Conservation (phyloP, 176 grass and related monocot species). For the Saccharum officinarum region DNA sequence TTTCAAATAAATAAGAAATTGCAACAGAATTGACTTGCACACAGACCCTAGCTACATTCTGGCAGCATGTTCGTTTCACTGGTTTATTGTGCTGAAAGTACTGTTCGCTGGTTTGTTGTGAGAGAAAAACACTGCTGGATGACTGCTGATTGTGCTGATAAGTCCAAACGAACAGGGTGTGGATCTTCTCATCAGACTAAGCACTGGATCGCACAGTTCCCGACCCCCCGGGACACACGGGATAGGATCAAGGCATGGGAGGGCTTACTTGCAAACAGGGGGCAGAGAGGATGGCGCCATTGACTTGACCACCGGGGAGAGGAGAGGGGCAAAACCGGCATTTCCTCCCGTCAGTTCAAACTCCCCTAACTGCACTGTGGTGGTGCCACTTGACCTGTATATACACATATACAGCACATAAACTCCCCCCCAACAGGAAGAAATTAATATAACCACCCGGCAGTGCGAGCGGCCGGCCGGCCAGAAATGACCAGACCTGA, state of each 20-base stretch:
- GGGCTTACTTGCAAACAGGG: neutral
- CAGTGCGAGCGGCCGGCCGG: neutral
- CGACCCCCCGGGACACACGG: neutral
- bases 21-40: slow-evolving; percentile 1
- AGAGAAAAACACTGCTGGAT: too few relatives aligned
- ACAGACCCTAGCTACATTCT: neutral
- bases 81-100: too few relatives aligned
- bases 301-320: slow-evolving; percentile 10
- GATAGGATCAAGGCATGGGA: neutral
- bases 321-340: neutral
- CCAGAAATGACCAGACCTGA: neutral
- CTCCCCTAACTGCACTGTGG: neutral
- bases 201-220: neutral
- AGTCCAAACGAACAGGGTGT: too few relatives aligned
- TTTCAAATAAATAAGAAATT: neutral
- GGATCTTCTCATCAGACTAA: neutral
- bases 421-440: too few relatives aligned
- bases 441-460: too few relatives aligned
- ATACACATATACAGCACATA: too few relatives aligned
- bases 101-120: too few relatives aligned
- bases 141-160: too few relatives aligned
- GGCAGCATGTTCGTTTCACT: too few relatives aligned
- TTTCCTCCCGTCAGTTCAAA: neutral
- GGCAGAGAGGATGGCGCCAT: neutral
- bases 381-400: too few relatives aligned